These are phyloP conservation scores for Blastosporella zonata DNA, from an alignment of 1,284 basidiomycete species.

Conservation along the genomic window DNA sequence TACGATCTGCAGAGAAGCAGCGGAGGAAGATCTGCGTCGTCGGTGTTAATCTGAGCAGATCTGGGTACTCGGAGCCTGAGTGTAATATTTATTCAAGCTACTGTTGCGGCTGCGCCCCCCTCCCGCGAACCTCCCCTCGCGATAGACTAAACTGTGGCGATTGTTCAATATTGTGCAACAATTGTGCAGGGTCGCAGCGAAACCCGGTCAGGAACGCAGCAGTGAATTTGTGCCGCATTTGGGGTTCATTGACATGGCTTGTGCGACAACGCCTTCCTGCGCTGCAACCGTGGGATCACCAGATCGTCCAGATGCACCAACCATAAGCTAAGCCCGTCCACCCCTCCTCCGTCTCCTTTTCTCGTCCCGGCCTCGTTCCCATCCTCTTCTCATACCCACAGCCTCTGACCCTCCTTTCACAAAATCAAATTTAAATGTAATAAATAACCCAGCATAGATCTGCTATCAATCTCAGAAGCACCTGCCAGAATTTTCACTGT, in stretches of 20 bases:
- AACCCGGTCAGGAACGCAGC: not conserved
- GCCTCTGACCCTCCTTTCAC: no score
- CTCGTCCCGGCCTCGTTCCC: conserved; percentile 1
- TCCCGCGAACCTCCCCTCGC: not conserved
- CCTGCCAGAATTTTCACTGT: conserved; percentile 16
- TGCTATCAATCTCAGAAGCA: conserved; percentile 13
- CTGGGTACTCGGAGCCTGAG: conserved; percentile 6
- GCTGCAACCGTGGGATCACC: conserved; percentile 32
- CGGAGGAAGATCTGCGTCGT: conserved; percentile 5
- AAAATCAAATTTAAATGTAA: no score
- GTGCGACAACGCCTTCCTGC: conserved; percentile 22
- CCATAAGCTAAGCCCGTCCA: not conserved
- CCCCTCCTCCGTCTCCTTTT: not conserved
- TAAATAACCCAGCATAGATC: no score
- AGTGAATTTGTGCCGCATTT: not conserved
- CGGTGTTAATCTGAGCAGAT: conserved; percentile 2
- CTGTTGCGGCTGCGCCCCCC: conserved; percentile 4
- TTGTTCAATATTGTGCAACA: no score
- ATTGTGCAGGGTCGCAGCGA: not conserved
- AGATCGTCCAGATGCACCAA: not conserved
- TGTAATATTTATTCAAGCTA: not conserved
- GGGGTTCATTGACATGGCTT: conserved; percentile 8
- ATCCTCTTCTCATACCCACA: no score
- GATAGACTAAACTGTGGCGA: not conserved
- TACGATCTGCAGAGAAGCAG: conserved; percentile 1